These are phyloP conservation scores for Apiotrichum porosum DNA, from an alignment of 1,284 basidiomycete genomes.

Conservation along the genomic window DNA sequence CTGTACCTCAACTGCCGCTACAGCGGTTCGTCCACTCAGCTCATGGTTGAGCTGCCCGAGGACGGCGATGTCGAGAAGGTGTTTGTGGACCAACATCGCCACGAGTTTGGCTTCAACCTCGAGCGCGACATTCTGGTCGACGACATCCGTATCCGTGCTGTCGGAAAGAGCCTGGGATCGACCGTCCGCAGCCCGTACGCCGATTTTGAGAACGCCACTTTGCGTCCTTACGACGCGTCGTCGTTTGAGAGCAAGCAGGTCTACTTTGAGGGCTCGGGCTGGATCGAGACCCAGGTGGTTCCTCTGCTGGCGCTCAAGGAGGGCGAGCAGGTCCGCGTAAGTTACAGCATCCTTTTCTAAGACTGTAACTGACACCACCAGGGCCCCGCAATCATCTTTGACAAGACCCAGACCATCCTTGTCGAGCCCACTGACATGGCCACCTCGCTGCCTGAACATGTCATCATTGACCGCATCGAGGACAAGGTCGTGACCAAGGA, in stretches of 20 bases:
- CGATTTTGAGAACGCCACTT: slow-evolving; percentile 20
- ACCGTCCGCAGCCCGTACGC: slow-evolving; percentile 26
- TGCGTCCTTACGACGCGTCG: slow-evolving; percentile 6
- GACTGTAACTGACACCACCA: slow-evolving; percentile 2
- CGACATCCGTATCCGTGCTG: slow-evolving; percentile 35
- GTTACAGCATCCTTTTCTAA: background rate
- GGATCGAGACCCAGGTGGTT: slow-evolving; percentile 25
- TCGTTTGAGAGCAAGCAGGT: slow-evolving; percentile 22
- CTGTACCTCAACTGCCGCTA: slow-evolving; percentile 45
- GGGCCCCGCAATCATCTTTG: slow-evolving; percentile 40
- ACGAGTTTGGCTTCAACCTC: slow-evolving; percentile 43
- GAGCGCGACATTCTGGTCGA: slow-evolving; percentile 35
- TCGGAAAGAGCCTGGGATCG: slow-evolving; percentile 29
- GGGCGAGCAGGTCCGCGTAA: slow-evolving; percentile 29
- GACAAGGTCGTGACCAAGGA: slow-evolving; percentile 15
- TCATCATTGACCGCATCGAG: slow-evolving; percentile 33
- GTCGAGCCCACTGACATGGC: slow-evolving; percentile 30
- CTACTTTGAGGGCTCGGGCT: slow-evolving; percentile 35
- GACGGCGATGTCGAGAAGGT: slow-evolving; percentile 28
- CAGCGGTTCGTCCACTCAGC: slow-evolving; percentile 32
- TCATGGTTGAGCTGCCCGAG: slow-evolving; percentile 38
- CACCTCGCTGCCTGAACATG: slow-evolving; percentile 30
- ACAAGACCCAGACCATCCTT: slow-evolving; percentile 43
- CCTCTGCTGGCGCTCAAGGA: slow-evolving; percentile 27
- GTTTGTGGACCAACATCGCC: slow-evolving; percentile 35